These are phyloP conservation scores for Phytopythium mirpurense DNA, from an alignment of 352 stramenopile genomes.

Conservation along the genomic window DNA sequence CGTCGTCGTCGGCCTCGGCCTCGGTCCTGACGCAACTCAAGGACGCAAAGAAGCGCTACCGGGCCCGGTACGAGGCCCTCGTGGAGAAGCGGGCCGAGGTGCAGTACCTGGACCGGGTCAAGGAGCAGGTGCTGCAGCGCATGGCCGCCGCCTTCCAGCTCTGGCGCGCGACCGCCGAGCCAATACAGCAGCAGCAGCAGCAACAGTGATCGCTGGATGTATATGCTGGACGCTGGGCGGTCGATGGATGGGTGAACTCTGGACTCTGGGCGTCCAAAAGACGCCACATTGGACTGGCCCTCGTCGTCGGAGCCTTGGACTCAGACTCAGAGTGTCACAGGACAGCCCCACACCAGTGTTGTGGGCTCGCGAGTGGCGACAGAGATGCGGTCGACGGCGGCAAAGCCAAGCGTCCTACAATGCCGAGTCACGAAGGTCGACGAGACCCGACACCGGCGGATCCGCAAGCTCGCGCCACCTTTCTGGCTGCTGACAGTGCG, in stretches of 20 bases:
- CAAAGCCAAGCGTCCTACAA: background rate
- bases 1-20: background rate
- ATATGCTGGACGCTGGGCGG: too few species aligned
- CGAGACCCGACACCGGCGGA: background rate
- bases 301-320: background rate
- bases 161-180: constrained; percentile 28
- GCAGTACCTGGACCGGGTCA: constrained; percentile 49
- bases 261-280: too few species aligned
- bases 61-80: constrained; percentile 36
- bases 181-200: too few species aligned
- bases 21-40: constrained; percentile 42
- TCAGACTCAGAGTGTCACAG: too few species aligned
- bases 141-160: constrained; percentile 46
- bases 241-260: too few species aligned
- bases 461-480: too few species aligned
- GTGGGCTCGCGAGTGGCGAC: too few species aligned
- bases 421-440: too few species aligned
- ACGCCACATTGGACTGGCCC: too few species aligned
- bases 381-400: background rate
- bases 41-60: constrained; percentile 55
- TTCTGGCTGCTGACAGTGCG: too few species aligned
- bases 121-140: constrained; percentile 55
- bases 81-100: constrained; percentile 52
- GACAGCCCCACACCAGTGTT: too few species aligned
- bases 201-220: too few species aligned